Base-by-base conservation (phyloP, 129 eudicot genomes). In the Calendula officinalis region DNA sequence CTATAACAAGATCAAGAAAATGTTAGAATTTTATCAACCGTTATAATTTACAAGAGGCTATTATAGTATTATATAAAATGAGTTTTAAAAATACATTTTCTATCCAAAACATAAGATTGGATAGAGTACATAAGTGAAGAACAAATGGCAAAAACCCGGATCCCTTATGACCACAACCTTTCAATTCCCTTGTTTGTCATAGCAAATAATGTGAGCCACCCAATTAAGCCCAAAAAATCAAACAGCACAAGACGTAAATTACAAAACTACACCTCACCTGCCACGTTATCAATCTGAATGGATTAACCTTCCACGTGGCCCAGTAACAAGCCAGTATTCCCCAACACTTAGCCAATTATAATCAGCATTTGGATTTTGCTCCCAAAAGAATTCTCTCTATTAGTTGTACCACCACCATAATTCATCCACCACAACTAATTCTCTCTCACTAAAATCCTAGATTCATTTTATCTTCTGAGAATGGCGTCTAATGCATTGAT, bases 401-500 rank as follows among this genome's bases (percentile, higher is more conserved):
- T 73, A 71, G 30, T 39, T 7, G 2, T 22, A 22, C 30, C 62
- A 34, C 43, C 70, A 35, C 76, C 50, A 60, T 46, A 35, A 37
- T 32, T 17, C 77, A 67, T 60, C 49, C 49, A 8, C 75, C 55
- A 68, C 36, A 22, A 22, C 30, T 55, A 50, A 59, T 9, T 14
- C 58, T 10, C 5, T 13, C 38, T 11, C 6, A 12, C 51, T 37
- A n/a, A 30, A 61, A 50, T 15, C 41, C 36, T 49, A 14, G 58
- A 8, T 54, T 10, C 46, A 9, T 1, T 14, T 44, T 14, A 44
- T 14, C 10, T 56, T 45, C 47, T 10, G 61, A 75, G 45, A 68
- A 88, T 88, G 96, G 96, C 98, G 4, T 73, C 95, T 14, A 84
- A 88, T 62, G 57, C 96, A 44, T 48, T 91, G 17, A 85, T 83